Evolutionary conservation across 345 rosid genomes (phyloP).

Genomic region (Brassica carinata): DNA sequence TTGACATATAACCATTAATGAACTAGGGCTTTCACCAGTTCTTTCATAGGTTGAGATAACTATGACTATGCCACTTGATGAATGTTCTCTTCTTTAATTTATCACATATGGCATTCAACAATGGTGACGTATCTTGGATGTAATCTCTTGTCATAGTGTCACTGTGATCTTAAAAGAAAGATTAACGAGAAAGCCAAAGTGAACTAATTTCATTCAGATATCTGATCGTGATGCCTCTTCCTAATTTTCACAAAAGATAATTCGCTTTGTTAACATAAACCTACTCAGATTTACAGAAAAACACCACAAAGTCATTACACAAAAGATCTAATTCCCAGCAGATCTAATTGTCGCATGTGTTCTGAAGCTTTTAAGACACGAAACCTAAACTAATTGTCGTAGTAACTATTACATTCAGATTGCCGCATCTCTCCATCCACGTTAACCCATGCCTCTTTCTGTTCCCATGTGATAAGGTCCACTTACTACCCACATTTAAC

Average conservation of each 20-base stretch:
- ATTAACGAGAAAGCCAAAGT: neutral
- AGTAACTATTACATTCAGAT: constrained; percentile 11
- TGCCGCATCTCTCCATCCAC: constrained; percentile 16
- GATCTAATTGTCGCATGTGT: neutral
- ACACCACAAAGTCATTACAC: neutral
- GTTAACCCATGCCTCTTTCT: constrained; percentile 4
- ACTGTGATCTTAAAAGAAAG: neutral
- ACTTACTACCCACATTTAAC: constrained; percentile 9
- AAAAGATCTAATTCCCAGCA: neutral
- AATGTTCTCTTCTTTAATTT: too few relatives aligned
- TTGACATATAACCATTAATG: too few relatives aligned
- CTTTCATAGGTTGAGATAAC: too few relatives aligned
- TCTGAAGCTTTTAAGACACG: constrained; percentile 2
- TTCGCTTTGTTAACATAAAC: neutral
- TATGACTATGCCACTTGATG: too few relatives aligned
- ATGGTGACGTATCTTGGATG: too few relatives aligned
- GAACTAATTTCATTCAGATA: neutral
- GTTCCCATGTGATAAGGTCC: constrained; percentile 32
- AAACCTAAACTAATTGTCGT: neutral
- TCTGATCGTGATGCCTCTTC: neutral
- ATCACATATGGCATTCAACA: too few relatives aligned
- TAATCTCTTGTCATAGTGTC: neutral
- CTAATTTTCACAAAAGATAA: neutral
- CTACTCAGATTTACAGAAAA: neutral
- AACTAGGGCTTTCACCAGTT: too few relatives aligned